Evolutionary conservation across 2,329 filamentous ascomycete genomes (phyloP).

Genomic region (Fusarium domesticum): DNA sequence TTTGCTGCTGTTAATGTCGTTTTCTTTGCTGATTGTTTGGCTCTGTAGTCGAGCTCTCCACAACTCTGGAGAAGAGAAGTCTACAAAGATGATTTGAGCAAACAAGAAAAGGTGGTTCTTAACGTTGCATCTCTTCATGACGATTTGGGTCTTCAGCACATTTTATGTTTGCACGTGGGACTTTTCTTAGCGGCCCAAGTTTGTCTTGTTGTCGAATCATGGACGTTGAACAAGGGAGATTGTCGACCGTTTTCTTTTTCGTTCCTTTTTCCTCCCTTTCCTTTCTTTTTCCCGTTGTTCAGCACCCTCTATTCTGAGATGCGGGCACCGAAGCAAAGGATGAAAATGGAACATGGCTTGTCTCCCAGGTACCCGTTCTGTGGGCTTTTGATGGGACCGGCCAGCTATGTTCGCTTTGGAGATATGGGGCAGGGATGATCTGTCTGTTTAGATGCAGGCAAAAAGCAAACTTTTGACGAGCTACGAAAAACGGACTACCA

Average conservation of each 20-base stretch:
- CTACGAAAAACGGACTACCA: not conserved
- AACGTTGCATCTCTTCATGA: not conserved
- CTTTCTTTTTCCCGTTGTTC: not conserved
- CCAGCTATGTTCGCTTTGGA: not conserved
- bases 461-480: not conserved
- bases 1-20: constrained; percentile 5
- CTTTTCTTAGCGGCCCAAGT: constrained; percentile 4
- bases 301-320: not conserved
- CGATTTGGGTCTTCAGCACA: not conserved
- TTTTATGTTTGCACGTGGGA: not conserved
- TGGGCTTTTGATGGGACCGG: not conserved
- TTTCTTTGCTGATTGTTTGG: constrained; percentile 4
- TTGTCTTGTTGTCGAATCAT: constrained; percentile 18
- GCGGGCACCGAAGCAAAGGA: not conserved
- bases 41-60: constrained; percentile 3
- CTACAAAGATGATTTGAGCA: too few species aligned
- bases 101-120: not conserved
- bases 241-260: not conserved
- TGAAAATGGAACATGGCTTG: not conserved
- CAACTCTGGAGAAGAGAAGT: too few species aligned
- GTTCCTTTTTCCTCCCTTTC: constrained; percentile 1
- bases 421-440: not conserved
- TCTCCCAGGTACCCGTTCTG: constrained; percentile 1
- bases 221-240: constrained; percentile 5
- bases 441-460: not conserved